Evolutionary conservation across 2,329 filamentous ascomycete species (phyloP), one percentile per base, ranked within the genome.

Genomic region (Calonectria crousiana): DNA sequence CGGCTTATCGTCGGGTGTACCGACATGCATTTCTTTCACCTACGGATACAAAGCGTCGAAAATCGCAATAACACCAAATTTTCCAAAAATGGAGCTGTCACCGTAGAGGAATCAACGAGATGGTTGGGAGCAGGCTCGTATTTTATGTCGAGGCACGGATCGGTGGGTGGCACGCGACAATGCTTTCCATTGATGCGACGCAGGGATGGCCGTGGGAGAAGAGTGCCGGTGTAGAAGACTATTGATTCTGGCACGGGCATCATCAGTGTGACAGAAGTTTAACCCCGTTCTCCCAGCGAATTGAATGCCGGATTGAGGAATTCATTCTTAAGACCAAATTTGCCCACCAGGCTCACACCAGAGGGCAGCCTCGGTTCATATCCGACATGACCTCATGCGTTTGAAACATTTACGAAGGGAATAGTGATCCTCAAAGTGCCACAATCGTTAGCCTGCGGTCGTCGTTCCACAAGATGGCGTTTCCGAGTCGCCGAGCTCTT

Each of bases 1-100:
- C 56, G 34, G 56, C 56, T 62, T 62, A 62, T 62, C 56, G 14
- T 62, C 56, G 56, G 56, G 34, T 62, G 34, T 13, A 26, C 56
- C 56, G 56, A 62, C 56, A 20, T 23, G n/a, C n/a, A 23, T 41
- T 16, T 10, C 16, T 41, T 16, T 10, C 16, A 23, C 14, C 34
- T 58, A 14, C 34, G 16, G 26, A 16, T 60, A 23, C 34, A 26
- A 38, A 16, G 13, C 23, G 14, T 13, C 20, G 6, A 60, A 60
- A 60, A 38, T 23, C 16, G 11, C 2, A 11, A 23, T 8, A 38
- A 28, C 13, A 41, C 9, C 18, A 16, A 60, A 60, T 26, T 41
- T 4, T 18, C 32, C 36, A 60, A 23, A n/a, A 13, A 47, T 47
- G 44, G 44, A 47, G 20, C 44, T 23, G 20, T 47, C 44, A 47